Percentiles rank a stretch among this genome's conserved stretches.
Conservation (phyloP, 1,284 basidiomycete species). For the Austroboletus olivaceoglutinosus region DNA sequence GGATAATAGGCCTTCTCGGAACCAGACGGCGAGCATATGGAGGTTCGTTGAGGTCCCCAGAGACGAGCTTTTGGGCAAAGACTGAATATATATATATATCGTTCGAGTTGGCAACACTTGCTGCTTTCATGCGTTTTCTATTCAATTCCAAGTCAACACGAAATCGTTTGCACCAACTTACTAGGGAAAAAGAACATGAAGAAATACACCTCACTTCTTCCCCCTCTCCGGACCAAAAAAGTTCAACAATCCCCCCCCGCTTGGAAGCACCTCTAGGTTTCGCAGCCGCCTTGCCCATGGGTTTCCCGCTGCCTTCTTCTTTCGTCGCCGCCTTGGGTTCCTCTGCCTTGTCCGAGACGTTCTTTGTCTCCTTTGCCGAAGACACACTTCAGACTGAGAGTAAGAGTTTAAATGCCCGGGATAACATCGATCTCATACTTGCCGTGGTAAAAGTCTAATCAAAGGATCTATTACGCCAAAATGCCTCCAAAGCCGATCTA, state of each 20-base stretch:
- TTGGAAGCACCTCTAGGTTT: slow-evolving; percentile 23
- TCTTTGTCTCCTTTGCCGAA: slow-evolving; percentile 31
- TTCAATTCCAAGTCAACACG: too few species aligned
- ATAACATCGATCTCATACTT: too few species aligned
- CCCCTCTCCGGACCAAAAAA: slow-evolving; percentile 33
- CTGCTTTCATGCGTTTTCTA: slow-evolving; percentile 22
- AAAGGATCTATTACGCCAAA: not conserved
- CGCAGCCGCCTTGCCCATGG: slow-evolving; percentile 14
- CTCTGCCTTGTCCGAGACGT: slow-evolving; percentile 31
- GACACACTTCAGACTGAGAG: too few species aligned
- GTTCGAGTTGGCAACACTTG: slow-evolving; percentile 21
- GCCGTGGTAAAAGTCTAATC: not conserved
- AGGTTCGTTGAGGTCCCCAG: slow-evolving; percentile 24
- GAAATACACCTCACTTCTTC: slow-evolving; percentile 22
- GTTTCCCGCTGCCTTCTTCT: slow-evolving; percentile 17
- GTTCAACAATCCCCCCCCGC: slow-evolving; percentile 31
- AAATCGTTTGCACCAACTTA: too few species aligned
- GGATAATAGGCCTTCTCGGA: slow-evolving; percentile 34
- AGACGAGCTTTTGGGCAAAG: slow-evolving; percentile 28
- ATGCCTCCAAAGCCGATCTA: slow-evolving; percentile 8
- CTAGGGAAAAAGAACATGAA: not conserved
- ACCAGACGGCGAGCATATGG: slow-evolving; percentile 23
- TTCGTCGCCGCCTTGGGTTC: slow-evolving; percentile 6
- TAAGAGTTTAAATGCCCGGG: too few species aligned
- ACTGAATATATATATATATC: slow-evolving; percentile 34